A percentile compares a stretch with the other conserved stretches of the same genome.
Conservation (phyloP, 257 asterid genomes). For the Solanum lycopersicoides region DNA sequence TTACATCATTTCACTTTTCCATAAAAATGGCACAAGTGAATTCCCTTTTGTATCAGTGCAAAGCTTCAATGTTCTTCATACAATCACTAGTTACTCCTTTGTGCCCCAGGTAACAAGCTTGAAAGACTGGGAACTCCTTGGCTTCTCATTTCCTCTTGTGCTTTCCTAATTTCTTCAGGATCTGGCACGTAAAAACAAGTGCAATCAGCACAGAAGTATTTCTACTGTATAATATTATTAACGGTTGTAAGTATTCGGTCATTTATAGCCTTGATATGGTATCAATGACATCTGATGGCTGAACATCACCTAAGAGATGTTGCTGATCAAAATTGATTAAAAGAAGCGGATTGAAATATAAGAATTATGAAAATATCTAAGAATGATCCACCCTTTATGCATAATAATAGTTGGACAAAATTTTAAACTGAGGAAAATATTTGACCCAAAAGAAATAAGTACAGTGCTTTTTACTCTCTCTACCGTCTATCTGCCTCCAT, state of each 20-base stretch:
- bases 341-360: not conserved
- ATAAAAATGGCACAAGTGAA: not conserved
- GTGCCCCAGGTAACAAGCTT: constrained; percentile 67
- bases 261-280: not conserved
- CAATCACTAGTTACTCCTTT: constrained; percentile 41
- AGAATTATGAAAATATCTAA: not conserved
- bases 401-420: not conserved
- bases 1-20: not conserved
- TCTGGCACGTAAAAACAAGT: constrained; percentile 29
- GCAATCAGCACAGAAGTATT: not conserved
- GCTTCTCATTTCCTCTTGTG: constrained; percentile 97
- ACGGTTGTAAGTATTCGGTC: not conserved
- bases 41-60: not conserved
- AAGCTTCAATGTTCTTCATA: not conserved
- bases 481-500: not conserved
- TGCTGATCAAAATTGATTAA: not conserved
- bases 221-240: not conserved
- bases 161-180: constrained; percentile 85
- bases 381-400: not conserved
- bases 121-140: constrained; percentile 89
- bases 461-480: not conserved
- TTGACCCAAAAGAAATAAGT: not conserved
- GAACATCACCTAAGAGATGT: not conserved
- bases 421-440: not conserved
- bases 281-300: not conserved